Evolutionary conservation across 2,329 filamentous ascomycete species (phyloP).

Genomic region (Xylaria sp.): DNA sequence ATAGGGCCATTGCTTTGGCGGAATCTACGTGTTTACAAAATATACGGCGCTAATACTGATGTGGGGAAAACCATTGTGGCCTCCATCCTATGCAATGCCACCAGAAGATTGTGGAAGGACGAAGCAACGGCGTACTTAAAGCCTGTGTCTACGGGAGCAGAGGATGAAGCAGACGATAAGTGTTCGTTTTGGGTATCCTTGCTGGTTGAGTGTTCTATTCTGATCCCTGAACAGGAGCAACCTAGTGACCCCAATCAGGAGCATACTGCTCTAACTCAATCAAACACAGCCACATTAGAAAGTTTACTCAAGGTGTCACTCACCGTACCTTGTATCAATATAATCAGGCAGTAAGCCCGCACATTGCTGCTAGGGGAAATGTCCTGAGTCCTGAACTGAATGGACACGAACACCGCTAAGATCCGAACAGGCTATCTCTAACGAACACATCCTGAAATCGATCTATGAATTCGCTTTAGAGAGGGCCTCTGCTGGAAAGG

Average conservation of each 20-base stretch:
- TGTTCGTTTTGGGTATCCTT: slow-evolving; percentile 45
- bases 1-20: slow-evolving; percentile 70
- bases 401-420: slow-evolving; percentile 47
- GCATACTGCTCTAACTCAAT: neutral
- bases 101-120: slow-evolving; percentile 51
- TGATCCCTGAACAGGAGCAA: slow-evolving; percentile 7
- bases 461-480: slow-evolving; percentile 53
- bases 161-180: slow-evolving; percentile 72
- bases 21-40: slow-evolving; percentile 70
- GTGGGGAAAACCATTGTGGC: slow-evolving; percentile 85
- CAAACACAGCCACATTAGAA: slow-evolving; percentile 63
- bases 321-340: slow-evolving; percentile 72
- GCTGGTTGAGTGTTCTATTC: neutral
- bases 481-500: slow-evolving; percentile 50
- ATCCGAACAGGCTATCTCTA: slow-evolving; percentile 45
- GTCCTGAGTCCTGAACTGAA: slow-evolving; percentile 38
- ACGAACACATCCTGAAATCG: slow-evolving; percentile 55
- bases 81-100: slow-evolving; percentile 71
- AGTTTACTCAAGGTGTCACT: slow-evolving; percentile 58
- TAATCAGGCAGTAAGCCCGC: slow-evolving; percentile 75
- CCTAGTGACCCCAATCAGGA: neutral
- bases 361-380: slow-evolving; percentile 67
- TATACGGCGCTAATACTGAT: slow-evolving; percentile 84
- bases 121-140: slow-evolving; percentile 72
- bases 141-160: slow-evolving; percentile 78